phyloP scores from a whole-genome alignment of 139 green algal species.

The Dunaliella primolecta region DNA sequence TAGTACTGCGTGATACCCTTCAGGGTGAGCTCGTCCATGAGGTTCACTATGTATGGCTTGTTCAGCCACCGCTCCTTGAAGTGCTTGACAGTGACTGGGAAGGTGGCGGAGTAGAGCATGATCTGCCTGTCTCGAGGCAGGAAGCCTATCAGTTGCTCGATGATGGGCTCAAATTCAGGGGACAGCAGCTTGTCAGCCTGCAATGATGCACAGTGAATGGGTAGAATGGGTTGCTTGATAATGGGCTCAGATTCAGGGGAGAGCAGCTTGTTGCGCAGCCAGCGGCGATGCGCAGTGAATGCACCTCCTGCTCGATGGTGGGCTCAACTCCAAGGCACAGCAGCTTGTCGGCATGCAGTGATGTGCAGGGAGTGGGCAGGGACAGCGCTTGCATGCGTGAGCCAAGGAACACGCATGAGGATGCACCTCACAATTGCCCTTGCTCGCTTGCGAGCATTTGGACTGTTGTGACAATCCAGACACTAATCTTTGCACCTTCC shows the following conservation, averaged over 20 bases:
- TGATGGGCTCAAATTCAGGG: constrained; percentile 93
- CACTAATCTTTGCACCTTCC: no score
- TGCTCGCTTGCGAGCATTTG: no score
- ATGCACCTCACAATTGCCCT: no score
- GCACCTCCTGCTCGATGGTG: no score
- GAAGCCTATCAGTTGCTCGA: constrained; percentile 93
- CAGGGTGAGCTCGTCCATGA: constrained; percentile 99
- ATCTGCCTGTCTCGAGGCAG: constrained; percentile 88
- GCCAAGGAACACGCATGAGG: no score
- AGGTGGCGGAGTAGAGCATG: constrained; percentile 96
- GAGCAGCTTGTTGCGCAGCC: constrained; percentile 54
- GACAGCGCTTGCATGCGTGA: no score
- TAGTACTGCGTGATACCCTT: constrained; percentile 97
- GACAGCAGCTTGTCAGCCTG: constrained; percentile 58
- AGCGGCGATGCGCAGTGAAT: no score
- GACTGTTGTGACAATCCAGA: no score
- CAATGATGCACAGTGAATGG: no score
- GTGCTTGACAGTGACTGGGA: constrained; percentile 96
- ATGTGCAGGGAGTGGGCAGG: no score
- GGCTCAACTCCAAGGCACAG: not conserved
- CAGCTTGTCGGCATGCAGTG: not conserved
- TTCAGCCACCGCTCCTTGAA: constrained; percentile 77
- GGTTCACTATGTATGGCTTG: constrained; percentile 98
- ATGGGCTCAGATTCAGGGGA: constrained; percentile 94
- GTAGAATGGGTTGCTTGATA: constrained; percentile 97